Conservation (phyloP, 345 rosid species). For the Camelina hispida region DNA sequence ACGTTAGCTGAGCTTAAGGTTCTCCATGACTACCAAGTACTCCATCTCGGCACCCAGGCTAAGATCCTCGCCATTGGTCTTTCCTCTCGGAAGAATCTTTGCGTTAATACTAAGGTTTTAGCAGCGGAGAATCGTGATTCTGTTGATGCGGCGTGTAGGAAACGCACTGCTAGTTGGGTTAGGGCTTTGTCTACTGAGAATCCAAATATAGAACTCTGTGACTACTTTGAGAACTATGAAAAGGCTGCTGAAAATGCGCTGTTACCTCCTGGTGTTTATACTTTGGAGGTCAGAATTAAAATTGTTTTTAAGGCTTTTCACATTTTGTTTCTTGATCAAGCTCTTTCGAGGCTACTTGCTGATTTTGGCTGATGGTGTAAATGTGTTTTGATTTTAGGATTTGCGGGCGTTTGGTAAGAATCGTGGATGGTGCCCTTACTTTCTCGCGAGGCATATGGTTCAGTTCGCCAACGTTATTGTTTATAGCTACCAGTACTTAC, state of each 20-base stretch:
- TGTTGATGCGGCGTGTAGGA: constrained; percentile 93
- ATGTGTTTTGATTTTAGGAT: constrained; percentile 55
- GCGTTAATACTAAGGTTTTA: constrained; percentile 76
- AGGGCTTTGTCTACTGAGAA: constrained; percentile 77
- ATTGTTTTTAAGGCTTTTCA: neutral
- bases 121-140: constrained; percentile 93
- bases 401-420: constrained; percentile 82
- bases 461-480: constrained; percentile 93
- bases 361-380: constrained; percentile 25
- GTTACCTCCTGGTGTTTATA: constrained; percentile 96
- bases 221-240: constrained; percentile 86
- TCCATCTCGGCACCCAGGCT: constrained; percentile 71
- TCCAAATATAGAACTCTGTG: constrained; percentile 75
- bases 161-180: constrained; percentile 93
- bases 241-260: constrained; percentile 74
- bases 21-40: constrained; percentile 74
- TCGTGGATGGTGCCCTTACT: constrained; percentile 95
- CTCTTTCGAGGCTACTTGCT: neutral
- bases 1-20: constrained; percentile 84
- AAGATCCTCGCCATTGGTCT: constrained; percentile 79
- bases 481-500: constrained; percentile 94
- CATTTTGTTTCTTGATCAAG: neutral
- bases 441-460: constrained; percentile 92
- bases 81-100: constrained; percentile 90
- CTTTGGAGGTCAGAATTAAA: constrained; percentile 63